A percentile compares a stretch with the other conserved stretches of the same genome.
phyloP scores from a whole-genome alignment of 176 grass and related monocot species.

The Pharus latifolius region DNA sequence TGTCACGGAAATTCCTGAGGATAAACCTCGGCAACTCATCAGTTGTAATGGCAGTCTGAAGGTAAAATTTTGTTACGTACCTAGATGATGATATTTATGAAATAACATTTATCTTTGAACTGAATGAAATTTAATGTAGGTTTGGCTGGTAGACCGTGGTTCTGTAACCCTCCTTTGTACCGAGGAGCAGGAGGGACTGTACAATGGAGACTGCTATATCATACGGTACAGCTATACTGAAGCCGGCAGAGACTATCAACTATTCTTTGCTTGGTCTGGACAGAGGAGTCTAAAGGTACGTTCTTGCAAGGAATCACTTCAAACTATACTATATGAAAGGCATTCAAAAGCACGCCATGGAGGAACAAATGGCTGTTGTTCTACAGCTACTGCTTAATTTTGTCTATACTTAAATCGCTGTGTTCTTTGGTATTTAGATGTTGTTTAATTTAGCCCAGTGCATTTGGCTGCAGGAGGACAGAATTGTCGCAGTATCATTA shows the following conservation, averaged over 20 bases:
- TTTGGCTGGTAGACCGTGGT: slow-evolving; percentile 53
- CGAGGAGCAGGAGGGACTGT: slow-evolving; percentile 45
- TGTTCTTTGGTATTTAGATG: neutral
- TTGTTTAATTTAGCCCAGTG: neutral
- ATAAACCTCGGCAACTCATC: slow-evolving; percentile 38
- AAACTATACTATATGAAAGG: neutral
- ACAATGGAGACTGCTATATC: slow-evolving; percentile 67
- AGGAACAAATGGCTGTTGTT: neutral
- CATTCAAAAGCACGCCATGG: neutral
- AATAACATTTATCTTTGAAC: neutral
- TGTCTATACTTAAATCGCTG: neutral
- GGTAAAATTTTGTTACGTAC: slow-evolving; percentile 26
- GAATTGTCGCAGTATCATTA: slow-evolving; percentile 18
- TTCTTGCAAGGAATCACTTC: neutral
- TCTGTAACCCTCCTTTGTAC: slow-evolving; percentile 34
- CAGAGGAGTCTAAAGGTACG: slow-evolving; percentile 50
- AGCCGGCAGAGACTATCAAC: slow-evolving; percentile 37
- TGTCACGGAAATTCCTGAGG: slow-evolving; percentile 59
- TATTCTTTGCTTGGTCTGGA: slow-evolving; percentile 58
- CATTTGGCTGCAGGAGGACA: slow-evolving; percentile 56
- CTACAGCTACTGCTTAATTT: neutral
- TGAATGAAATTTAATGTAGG: slow-evolving; percentile 23
- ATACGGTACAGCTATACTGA: slow-evolving; percentile 43
- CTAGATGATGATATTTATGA: neutral
- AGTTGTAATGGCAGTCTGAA: slow-evolving; percentile 48